Evolutionary conservation across 2,329 filamentous ascomycete species (phyloP), one percentile per base, ranked within the genome.

Genomic region (Talaromyces sp.): DNA sequence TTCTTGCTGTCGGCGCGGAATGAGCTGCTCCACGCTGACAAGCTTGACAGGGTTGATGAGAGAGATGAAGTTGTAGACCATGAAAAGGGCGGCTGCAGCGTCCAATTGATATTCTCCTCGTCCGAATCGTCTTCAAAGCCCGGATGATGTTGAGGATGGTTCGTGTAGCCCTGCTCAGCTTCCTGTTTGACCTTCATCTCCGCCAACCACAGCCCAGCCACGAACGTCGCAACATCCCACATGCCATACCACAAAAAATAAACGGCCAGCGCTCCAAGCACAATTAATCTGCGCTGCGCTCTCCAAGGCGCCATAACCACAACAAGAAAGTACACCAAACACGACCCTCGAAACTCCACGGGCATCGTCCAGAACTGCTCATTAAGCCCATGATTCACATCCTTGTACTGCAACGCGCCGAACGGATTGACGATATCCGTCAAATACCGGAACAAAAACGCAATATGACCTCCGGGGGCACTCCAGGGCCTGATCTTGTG

Each of bases 321-420:
- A 6, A 64, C 39, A 8, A 64, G 19, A 19, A 70, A 41, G 47
- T 70, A 73, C 25, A 73, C 66, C n/a, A 71, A 54, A 19, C 65
- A 66, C 2, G 69, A 71, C 1, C 72, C 72, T 15, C 71, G 67
- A 56, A 71, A 70, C 45, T 72, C 69, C n/a, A 69, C 47, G 0
- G 72, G 71, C 64, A 73, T 73, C 1, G 71, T 72, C 72, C 72
- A 73, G 33, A 72, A 67, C 35, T 70, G 67, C 8, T 64, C 64
- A 22, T 69, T 69, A n/a, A 73, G 45, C 11, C 68, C 69, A 50
- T 59, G 56, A 11, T 39, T 60, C 11, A 8, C 17, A 11, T 60
- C n/a, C 15, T 60, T 54, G 15, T 60, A 35, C 33, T 22, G 33
- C 17, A 59, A 33, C 31, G 43, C 43, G 9, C 35, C 54, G 15